Conservation (phyloP, 257 asterid species). For the Lycium ferocissimum region DNA sequence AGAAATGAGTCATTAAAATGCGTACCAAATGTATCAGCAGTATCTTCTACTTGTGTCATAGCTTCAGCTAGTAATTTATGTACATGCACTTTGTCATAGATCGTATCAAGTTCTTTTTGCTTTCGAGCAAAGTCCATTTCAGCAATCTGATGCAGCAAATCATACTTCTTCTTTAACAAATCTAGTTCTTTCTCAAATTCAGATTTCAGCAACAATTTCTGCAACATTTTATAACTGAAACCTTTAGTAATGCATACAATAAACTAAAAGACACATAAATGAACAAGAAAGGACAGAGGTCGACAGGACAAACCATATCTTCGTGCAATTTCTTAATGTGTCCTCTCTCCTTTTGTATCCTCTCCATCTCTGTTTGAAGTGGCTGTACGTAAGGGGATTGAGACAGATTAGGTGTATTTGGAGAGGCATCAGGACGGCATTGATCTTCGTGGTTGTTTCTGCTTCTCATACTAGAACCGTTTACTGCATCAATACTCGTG, state of each 20-base stretch:
- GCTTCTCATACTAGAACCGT: slow-evolving; percentile 26
- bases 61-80: slow-evolving; percentile 55
- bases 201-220: slow-evolving; percentile 49
- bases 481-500: neutral
- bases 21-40: slow-evolving; percentile 38
- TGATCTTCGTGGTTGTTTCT: slow-evolving; percentile 17
- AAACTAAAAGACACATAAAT: slow-evolving; percentile 2
- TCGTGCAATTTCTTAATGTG: slow-evolving; percentile 43
- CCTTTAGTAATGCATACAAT: neutral
- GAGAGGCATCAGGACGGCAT: slow-evolving; percentile 35
- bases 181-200: slow-evolving; percentile 51
- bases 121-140: slow-evolving; percentile 33
- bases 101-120: slow-evolving; percentile 30
- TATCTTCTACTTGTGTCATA: slow-evolving; percentile 33
- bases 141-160: slow-evolving; percentile 38
- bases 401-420: slow-evolving; percentile 28
- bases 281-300: neutral
- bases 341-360: slow-evolving; percentile 47
- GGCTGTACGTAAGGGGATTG: slow-evolving; percentile 39
- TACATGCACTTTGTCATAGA: slow-evolving; percentile 23
- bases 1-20: neutral
- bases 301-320: slow-evolving; percentile 51
- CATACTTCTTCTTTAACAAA: slow-evolving; percentile 44
- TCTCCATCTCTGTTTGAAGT: slow-evolving; percentile 52
- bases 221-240: slow-evolving; percentile 11